Evolutionary conservation across 2,329 filamentous ascomycete species (phyloP).

Genomic region (Chrysosporium keratinophilum): DNA sequence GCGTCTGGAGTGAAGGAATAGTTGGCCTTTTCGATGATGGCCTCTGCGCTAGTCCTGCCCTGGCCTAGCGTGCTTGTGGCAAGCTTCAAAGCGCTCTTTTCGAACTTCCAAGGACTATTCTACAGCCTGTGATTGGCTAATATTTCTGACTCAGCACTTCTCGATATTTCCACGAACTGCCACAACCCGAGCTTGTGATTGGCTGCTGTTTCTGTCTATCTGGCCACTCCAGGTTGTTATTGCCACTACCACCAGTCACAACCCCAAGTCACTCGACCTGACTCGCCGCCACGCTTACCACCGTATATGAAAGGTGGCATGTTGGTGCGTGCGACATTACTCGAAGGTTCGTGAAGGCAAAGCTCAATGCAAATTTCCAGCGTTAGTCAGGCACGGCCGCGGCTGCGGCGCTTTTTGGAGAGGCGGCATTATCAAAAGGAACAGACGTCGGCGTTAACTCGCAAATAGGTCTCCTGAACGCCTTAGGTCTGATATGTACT

Average conservation of each 20-base stretch:
- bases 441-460: too few relatives aligned
- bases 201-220: slow-evolving; percentile 9
- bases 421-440: too few relatives aligned
- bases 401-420: too few relatives aligned
- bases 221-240: slow-evolving; percentile 8
- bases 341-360: not conserved
- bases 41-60: slow-evolving; percentile 10
- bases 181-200: slow-evolving; percentile 9
- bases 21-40: slow-evolving; percentile 34
- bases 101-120: slow-evolving; percentile 30
- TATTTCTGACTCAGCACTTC: slow-evolving; percentile 23
- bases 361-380: too few relatives aligned
- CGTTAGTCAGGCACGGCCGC: too few relatives aligned
- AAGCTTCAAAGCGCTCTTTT: slow-evolving; percentile 1
- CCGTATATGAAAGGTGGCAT: not conserved
- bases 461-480: too few relatives aligned
- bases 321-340: not conserved
- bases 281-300: not conserved
- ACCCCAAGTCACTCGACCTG: not conserved
- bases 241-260: slow-evolving; percentile 6
- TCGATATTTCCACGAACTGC: slow-evolving; percentile 1
- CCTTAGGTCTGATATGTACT: too few relatives aligned
- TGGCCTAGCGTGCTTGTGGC: slow-evolving; percentile 5
- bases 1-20: slow-evolving; percentile 21
- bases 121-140: slow-evolving; percentile 29